Evolutionary conservation across 192 early-diverging fungal species (phyloP), one percentile per base, ranked within the genome.

Genomic region (Linderina pennispora): DNA sequence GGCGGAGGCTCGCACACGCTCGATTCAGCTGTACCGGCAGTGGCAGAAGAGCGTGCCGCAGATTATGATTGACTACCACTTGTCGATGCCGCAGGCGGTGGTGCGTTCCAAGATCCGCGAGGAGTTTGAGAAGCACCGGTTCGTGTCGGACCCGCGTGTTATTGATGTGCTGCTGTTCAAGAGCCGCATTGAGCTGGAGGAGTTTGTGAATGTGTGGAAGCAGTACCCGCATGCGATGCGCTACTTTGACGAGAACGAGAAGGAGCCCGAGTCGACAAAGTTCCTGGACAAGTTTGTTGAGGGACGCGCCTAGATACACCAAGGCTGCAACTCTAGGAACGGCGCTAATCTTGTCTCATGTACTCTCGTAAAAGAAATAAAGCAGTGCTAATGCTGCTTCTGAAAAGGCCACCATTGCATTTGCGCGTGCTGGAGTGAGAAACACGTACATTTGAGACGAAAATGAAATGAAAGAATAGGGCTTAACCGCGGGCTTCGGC

Each of bases 141-240:
- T 77, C 60, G 85, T 92, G 28, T 74, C 77, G 13, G 81, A 96
- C 62, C 62, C 84, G 20, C 68, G 75, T 22, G 75, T 84, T 17
- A 81, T 88, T 58, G 92, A 96, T 53, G 75, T 93, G 38, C 75
- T 96, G 43, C 55, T 90, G 57, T 79, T 89, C 56, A 96, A 94
- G 75, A 90, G 92, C 16, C 79, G 80, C 36, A 77, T 83, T 54
- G 92, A 96, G 50, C 83, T 81, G 38, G 84, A 90, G 43, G 92
- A 96, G 75, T 91, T 89, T 5, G 63, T 90, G 68, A 91, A 96
- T 48, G 78, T 84, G 22, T 94, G 91, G 92, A 96, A 96, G 76
- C 84, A 90, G 72, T 78, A 79, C 50, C 85, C 83, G 39, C 92
- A 94, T 38, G 75, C 92, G 40, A 80, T 89, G 73, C 81, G 82